Base-by-base conservation (phyloP, 2,329 filamentous ascomycete species). In the Teratosphaeria epicoccoides region DNA sequence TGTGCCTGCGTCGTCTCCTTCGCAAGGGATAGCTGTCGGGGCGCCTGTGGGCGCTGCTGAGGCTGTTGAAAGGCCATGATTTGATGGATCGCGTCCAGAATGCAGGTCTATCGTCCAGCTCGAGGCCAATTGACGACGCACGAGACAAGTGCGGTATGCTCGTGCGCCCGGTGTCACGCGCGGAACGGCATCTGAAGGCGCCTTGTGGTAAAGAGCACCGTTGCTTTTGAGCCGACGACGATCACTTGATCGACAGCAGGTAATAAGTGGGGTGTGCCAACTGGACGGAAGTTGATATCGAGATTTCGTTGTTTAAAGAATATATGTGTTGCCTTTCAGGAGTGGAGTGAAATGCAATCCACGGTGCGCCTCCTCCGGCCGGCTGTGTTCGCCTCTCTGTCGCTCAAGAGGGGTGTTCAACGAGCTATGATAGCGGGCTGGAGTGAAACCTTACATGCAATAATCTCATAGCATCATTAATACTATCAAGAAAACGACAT, bases 1-100 rank as follows among this genome's bases (percentile, higher is more conserved):
- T 25, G 55, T 53, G 6, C 26, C 25, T 57, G 55, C 24, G 43
- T 46, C 29, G 52, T 40, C 29, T 49, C 49, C 33, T 51, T 48
- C n/a, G 51, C 45, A 46, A 60, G 54, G 17, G 63, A 61, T 10
- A 55, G 26, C 29, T 58, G 61, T 20, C 61, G 61, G 37, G 51
- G 49, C 23, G 59, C 46, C 46, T 57, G 59, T 24, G 57, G 63
- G 50, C 63, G 59, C 52, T 65, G 64, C 52, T 65, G 64, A 11
- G 64, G 61, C 50, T 66, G 63, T 46, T 59, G 63, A 54, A 66
- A 65, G 7, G 64, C 64, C 64, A 67, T 67, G 14, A n/a, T 37
- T 23, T 12, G 29, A 28, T 10, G n/a, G 14, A 17, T 17, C 33
- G 14, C n/a, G 14, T 17, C n/a, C 33, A 9, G 7, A 17, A 4